Conservation (phyloP, 805 yeast genomes). For the Candida chilensis region DNA sequence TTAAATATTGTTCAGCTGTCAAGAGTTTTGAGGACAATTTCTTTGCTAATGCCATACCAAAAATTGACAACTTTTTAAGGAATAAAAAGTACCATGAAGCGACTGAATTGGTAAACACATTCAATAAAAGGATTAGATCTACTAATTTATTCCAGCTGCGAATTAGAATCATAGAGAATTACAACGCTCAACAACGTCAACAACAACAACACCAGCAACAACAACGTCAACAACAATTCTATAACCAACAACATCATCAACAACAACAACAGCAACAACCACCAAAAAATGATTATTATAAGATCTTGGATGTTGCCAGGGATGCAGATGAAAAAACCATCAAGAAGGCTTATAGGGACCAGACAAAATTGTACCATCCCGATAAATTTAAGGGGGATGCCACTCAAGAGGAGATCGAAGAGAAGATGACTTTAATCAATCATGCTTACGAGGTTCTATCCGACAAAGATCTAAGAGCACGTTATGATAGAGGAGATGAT, state of each 20-base stretch:
- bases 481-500: conserved; percentile 59
- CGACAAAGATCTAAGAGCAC: conserved; percentile 49
- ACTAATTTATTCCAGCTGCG: conserved; percentile 27
- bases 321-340: conserved; percentile 67
- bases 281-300: conserved; percentile 66
- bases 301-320: conserved; percentile 56
- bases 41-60: conserved; percentile 26
- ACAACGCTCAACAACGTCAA: conserved; percentile 13
- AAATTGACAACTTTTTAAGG: conserved; percentile 24
- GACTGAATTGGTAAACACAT: conserved; percentile 18
- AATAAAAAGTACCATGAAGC: conserved; percentile 27
- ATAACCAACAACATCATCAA: conserved; percentile 29
- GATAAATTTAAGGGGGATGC: conserved; percentile 76
- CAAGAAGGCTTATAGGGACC: conserved; percentile 70
- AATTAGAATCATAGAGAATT: conserved; percentile 16
- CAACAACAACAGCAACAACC: conserved; percentile 23
- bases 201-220: conserved; percentile 20
- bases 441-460: conserved; percentile 86
- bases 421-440: conserved; percentile 85
- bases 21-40: conserved; percentile 11
- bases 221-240: conserved; percentile 25
- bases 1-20: conserved; percentile 4
- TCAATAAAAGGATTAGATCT: conserved; percentile 23
- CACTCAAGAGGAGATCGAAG: conserved; percentile 61
- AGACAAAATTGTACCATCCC: conserved; percentile 81